Conservation (phyloP, 345 rosid genomes). For the Salix exigua region DNA sequence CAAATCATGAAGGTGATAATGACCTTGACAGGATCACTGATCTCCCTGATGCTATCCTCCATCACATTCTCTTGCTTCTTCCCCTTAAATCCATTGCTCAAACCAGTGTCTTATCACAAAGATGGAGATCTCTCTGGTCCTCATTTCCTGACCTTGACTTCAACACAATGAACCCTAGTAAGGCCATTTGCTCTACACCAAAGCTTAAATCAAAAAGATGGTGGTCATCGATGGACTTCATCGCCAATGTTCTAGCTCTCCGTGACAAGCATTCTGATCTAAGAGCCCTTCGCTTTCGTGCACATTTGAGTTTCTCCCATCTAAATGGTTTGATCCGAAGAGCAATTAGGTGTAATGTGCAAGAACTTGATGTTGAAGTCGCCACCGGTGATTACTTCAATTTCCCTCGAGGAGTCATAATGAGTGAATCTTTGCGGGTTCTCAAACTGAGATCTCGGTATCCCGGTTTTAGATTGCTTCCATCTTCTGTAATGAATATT, state of each 20-base stretch:
- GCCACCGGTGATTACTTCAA: conserved; percentile 71
- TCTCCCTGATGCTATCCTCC: conserved; percentile 64
- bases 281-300: conserved; percentile 56
- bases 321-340: conserved; percentile 64
- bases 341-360: conserved; percentile 63
- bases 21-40: conserved; percentile 53
- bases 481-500: conserved; percentile 40
- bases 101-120: conserved; percentile 54
- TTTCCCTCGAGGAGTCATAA: conserved; percentile 58
- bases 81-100: conserved; percentile 56
- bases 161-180: conserved; percentile 36
- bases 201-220: conserved; percentile 2
- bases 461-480: conserved; percentile 76
- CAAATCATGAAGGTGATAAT: not conserved
- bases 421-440: conserved; percentile 47
- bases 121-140: conserved; percentile 69
- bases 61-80: conserved; percentile 56
- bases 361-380: conserved; percentile 69
- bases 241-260: conserved; percentile 37
- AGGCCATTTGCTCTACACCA: not conserved
- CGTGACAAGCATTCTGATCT: conserved; percentile 49
- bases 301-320: conserved; percentile 52
- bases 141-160: conserved; percentile 90
- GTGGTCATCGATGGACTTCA: conserved; percentile 33
- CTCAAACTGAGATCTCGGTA: conserved; percentile 52